Evolutionary conservation across 306 rosid species (phyloP), one percentile per base, ranked within the genome.

Genomic region (Fagus sylvatica): DNA sequence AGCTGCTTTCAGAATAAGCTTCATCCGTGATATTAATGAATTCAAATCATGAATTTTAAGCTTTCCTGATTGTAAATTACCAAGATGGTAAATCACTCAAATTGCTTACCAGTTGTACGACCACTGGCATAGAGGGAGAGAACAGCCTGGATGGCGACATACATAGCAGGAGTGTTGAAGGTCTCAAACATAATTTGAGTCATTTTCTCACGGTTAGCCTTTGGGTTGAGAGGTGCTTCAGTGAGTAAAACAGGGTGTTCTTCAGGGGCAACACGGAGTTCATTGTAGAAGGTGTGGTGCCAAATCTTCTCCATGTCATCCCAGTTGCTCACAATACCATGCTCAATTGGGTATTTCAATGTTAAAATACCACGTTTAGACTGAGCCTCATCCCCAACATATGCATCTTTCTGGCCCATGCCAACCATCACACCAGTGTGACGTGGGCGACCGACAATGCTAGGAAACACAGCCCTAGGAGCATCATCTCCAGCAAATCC

Each of bases 401-500:
- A 92, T 41, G 97, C 97, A 81, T 92, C 97, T 80, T 92, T 92
- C 74, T 92, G 97, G 76, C 97, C 97, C 97, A 92, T 92, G 55
- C 97, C 97, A 28, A 92, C 97, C 97, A 92, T 92, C 81, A 92
- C 97, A 54, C 97, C 97, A 0, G 96, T 92, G 86, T 92, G 97
- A 64, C 97, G 90, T 37, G 97, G 97, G 73, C 97, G 93, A 22
- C 96, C 97, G 33, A 92, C 97, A 76, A 92, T 92, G 82, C 97
- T 92, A 22, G 97, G 97, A 64, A 92, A 92, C 73, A 92, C 97
- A 39, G 97, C 97, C 84, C 97, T 87, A 13, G 97, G 97, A 86
- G 97, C 97, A 86, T 92, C 97, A 75, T 92, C 97, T 81, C 97
- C 97, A 54, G 96, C 97, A 77, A 93, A 93, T 79, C 98, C 97